phyloP scores from a whole-genome alignment of 257 asterid genomes.

The Solanum pennellii region DNA sequence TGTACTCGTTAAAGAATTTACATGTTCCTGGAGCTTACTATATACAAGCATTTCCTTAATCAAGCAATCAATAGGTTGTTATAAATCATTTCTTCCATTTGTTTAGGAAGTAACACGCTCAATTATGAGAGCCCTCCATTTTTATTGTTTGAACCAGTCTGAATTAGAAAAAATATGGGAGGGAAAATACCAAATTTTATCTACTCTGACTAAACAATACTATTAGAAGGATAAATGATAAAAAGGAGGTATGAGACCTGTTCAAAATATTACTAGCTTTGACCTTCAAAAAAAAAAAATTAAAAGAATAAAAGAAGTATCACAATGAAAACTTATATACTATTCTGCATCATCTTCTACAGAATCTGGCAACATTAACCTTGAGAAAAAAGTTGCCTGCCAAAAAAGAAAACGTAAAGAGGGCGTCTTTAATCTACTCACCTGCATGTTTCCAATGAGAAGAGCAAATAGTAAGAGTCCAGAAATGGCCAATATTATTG shows the following conservation, averaged over 20 bases:
- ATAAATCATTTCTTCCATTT: not conserved
- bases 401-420: not conserved
- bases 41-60: not conserved
- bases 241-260: not conserved
- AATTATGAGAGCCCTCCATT: not conserved
- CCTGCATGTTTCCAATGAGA: constrained; percentile 99
- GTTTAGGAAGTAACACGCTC: not conserved
- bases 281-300: not conserved
- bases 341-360: not conserved
- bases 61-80: not conserved
- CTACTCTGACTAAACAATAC: not conserved
- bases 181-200: not conserved
- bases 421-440: constrained; percentile 4
- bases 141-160: not conserved
- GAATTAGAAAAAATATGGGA: not conserved
- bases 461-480: constrained; percentile 92
- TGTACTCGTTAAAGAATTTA: not conserved
- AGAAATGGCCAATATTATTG: constrained; percentile 62
- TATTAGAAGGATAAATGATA: not conserved
- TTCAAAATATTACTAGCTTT: not conserved
- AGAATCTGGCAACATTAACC: not conserved
- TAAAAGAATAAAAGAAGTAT: not conserved
- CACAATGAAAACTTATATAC: not conserved
- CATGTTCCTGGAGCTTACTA: not conserved
- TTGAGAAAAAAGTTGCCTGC: not conserved